Evolutionary conservation across 2,329 filamentous ascomycete species (phyloP), one percentile per base, ranked within the genome.

Genomic region (Sclerotinia minor): DNA sequence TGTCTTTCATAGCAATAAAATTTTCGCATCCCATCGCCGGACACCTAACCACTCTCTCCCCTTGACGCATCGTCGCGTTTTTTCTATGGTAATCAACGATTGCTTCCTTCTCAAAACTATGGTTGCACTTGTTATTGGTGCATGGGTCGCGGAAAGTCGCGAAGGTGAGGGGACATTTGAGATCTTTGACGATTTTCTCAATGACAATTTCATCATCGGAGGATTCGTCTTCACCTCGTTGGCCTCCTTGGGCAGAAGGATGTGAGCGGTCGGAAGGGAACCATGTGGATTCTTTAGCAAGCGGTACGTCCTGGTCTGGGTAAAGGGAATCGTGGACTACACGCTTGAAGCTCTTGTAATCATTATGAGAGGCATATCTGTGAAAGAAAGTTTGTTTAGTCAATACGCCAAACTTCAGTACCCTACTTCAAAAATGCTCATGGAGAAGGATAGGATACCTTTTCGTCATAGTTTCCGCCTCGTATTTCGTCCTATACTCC

Each of bases 141-240:
- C 86, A 87, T 0, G 91, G 91, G 64, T 92, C 83, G 53, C 81
- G 79, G 80, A 92, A 88, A 55, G 84, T 80, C 64, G 81, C 81
- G 71, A 92, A 80, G 0, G 89, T 90, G 26, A 94, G 77, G 0
- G 90, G 89, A 74, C 91, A 94, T 73, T 86, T 88, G 44, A 89
- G 85, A 76, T 86, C 89, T 64, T 88, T 82, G 5, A 83, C 84
- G 70, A 88, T 87, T 60, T 85, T 82, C 38, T 85, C 83, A 41
- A 94, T 84, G 1, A 89, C 84, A 32, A 94, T 81, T 53, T 94
- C 91, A 26, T 91, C 88, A 66, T 90, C 88, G 21, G 83, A 83
- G 6, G 78, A 81, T 3, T 72, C 78, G 0, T 73, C 79, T 50
- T 49, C 41, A n/a, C 17, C 49, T 29, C 44, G n/a, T 44, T 41